Conservation (phyloP, 2,329 filamentous ascomycete species). For the Falciphora oryzae region DNA sequence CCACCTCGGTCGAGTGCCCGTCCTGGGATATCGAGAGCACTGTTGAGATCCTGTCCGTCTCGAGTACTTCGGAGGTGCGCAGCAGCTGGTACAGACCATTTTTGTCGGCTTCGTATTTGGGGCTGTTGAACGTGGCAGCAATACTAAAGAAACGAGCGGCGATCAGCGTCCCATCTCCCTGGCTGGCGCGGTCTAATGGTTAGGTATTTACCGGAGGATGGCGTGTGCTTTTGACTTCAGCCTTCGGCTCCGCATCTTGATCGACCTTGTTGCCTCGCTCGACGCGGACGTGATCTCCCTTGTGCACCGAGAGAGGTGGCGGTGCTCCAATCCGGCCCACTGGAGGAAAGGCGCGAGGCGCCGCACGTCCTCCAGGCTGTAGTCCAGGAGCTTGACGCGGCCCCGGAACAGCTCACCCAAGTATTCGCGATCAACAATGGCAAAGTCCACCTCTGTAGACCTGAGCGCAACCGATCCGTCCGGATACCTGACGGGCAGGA, state of each 20-base stretch:
- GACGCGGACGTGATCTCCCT: constrained; percentile 27
- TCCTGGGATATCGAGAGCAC: constrained; percentile 24
- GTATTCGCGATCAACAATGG: constrained; percentile 27
- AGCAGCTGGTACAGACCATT: constrained; percentile 21
- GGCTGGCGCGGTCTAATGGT: background rate
- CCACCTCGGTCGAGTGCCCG: constrained; percentile 14
- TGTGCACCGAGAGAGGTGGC: constrained; percentile 27
- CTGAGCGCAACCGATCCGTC: constrained; percentile 13
- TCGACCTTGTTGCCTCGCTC: constrained; percentile 11
- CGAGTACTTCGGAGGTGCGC: constrained; percentile 18
- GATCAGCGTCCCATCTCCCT: background rate
- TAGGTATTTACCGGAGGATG: constrained; percentile 25
- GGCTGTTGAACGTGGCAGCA: constrained; percentile 23
- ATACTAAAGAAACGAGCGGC: constrained; percentile 17
- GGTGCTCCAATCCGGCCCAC: constrained; percentile 26
- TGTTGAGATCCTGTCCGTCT: constrained; percentile 26
- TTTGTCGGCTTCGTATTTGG: constrained; percentile 13
- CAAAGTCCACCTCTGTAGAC: constrained; percentile 21
- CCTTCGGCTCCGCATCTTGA: constrained; percentile 21
- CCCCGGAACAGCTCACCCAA: constrained; percentile 22
- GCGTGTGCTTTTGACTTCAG: constrained; percentile 25
- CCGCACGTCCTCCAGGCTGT: constrained; percentile 26
- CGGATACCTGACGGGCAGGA: constrained; percentile 23
- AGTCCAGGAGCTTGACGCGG: constrained; percentile 29
- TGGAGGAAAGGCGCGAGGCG: constrained; percentile 25